Percentiles rank a stretch among this genome's conserved stretches.
These are phyloP conservation scores for Rhizopus stolonifer DNA, from an alignment of 371 early-diverging fungal genomes.

Conservation along the genomic window DNA sequence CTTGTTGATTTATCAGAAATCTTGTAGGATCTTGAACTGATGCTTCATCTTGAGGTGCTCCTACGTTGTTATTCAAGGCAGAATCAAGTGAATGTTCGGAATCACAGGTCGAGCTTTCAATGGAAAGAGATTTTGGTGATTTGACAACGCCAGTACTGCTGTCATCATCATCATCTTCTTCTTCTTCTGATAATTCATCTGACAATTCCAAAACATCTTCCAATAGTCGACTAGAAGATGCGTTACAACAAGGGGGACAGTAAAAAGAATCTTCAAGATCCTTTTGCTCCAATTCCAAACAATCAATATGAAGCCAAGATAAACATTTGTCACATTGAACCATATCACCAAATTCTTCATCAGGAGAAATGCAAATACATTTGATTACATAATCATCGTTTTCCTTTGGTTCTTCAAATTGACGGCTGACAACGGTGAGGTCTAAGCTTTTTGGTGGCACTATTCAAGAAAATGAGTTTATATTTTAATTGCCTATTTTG, in stretches of 20 bases:
- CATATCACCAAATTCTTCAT: slow-evolving; percentile 54
- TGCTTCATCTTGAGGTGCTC: too few species aligned
- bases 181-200: slow-evolving; percentile 16
- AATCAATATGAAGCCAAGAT: slow-evolving; percentile 58
- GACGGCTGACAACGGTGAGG: neutral
- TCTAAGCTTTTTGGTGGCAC: too few species aligned
- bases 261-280: slow-evolving; percentile 47
- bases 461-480: neutral
- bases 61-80: too few species aligned
- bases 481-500: too few species aligned
- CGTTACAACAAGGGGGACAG: slow-evolving; percentile 47
- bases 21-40: too few species aligned
- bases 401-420: neutral
- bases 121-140: too few species aligned
- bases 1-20: too few species aligned
- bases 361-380: slow-evolving; percentile 54
- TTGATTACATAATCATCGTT: slow-evolving; percentile 10
- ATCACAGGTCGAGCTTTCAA: too few species aligned
- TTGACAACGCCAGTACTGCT: too few species aligned
- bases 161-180: neutral
- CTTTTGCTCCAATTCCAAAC: slow-evolving; percentile 45
- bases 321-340: slow-evolving; percentile 61
- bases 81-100: too few species aligned
- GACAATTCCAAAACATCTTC: slow-evolving; percentile 17
- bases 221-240: slow-evolving; percentile 27